phyloP scores from a whole-genome alignment of 257 asterid species.

The Echites panduratus region DNA sequence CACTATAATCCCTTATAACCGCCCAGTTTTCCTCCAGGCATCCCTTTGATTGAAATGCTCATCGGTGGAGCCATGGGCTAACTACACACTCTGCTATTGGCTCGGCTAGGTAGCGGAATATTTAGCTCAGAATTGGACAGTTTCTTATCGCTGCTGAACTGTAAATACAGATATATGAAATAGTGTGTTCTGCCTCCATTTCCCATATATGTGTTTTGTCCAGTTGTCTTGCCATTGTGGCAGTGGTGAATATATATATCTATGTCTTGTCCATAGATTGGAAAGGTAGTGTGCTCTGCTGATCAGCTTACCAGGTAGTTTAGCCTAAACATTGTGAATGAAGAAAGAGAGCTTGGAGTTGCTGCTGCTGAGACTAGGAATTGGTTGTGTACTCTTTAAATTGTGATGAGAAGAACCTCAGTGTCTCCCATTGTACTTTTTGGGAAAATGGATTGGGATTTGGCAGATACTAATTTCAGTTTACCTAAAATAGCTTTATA shows the following conservation, averaged over 20 bases:
- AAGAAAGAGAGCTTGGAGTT: constrained; percentile 11
- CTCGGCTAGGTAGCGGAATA: constrained; percentile 37
- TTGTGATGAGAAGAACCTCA: constrained; percentile 3
- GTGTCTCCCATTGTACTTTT: constrained; percentile 16
- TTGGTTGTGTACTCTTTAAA: not conserved
- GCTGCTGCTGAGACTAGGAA: constrained; percentile 7
- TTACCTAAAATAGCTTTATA: not conserved
- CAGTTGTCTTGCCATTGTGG: constrained; percentile 10
- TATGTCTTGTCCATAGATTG: constrained; percentile 16
- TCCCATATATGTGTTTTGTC: constrained; percentile 17
- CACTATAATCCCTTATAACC: constrained; percentile 32
- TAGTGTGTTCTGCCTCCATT: constrained; percentile 37
- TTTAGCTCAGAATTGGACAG: constrained; percentile 29
- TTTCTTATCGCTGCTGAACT: constrained; percentile 46
- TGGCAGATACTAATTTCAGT: constrained; percentile 3
- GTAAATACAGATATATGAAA: constrained; percentile 49
- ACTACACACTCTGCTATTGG: constrained; percentile 37
- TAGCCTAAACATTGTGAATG: constrained; percentile 2
- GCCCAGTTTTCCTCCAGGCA: constrained; percentile 37
- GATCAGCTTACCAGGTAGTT: constrained; percentile 18
- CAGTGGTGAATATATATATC: constrained; percentile 18
- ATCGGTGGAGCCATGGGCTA: constrained; percentile 29
- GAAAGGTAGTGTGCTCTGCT: constrained; percentile 21
- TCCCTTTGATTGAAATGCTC: constrained; percentile 29
- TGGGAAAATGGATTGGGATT: constrained; percentile 17